phyloP scores from a whole-genome alignment of 1,284 basidiomycete species.

The Ceratobasidium sp. region DNA sequence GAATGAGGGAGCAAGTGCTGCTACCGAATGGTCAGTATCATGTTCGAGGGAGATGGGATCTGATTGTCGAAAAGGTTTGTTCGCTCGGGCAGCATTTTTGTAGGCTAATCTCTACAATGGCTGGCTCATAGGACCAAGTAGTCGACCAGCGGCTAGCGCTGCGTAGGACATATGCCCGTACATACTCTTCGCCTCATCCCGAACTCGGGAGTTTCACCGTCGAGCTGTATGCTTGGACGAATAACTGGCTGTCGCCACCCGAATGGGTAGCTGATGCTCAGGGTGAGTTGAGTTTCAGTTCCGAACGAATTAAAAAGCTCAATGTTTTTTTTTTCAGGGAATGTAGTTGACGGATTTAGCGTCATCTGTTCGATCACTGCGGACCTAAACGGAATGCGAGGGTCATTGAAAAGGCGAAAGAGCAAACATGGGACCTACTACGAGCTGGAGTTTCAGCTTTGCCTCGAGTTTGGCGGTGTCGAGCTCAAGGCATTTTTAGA shows the following conservation, averaged over 20 bases:
- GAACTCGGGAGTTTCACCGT: conserved; percentile 4
- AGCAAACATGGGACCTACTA: background rate
- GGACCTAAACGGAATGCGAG: conserved; percentile 7
- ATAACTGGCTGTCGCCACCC: background rate
- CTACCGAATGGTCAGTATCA: background rate
- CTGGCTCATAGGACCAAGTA: background rate
- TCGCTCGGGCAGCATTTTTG: background rate
- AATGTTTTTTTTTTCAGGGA: background rate
- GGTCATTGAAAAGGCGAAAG: background rate
- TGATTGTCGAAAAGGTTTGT: conserved; percentile 20
- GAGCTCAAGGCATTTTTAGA: conserved; percentile 25
- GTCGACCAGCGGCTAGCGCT: background rate
- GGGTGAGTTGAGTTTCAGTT: background rate
- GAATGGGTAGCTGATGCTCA: background rate
- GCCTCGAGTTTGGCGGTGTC: conserved; percentile 18
- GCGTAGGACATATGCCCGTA: background rate
- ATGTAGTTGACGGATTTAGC: conserved; percentile 9
- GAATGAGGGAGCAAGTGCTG: background rate
- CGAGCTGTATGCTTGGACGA: conserved; percentile 12
- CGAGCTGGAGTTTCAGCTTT: conserved; percentile 12
- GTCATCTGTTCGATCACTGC: conserved; percentile 17
- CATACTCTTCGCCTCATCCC: background rate
- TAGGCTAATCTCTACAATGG: background rate
- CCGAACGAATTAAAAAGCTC: background rate
- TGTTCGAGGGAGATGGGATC: conserved; percentile 3